These are phyloP conservation scores for Striga asiatica DNA, from an alignment of 257 asterid genomes.

Conservation along the genomic window DNA sequence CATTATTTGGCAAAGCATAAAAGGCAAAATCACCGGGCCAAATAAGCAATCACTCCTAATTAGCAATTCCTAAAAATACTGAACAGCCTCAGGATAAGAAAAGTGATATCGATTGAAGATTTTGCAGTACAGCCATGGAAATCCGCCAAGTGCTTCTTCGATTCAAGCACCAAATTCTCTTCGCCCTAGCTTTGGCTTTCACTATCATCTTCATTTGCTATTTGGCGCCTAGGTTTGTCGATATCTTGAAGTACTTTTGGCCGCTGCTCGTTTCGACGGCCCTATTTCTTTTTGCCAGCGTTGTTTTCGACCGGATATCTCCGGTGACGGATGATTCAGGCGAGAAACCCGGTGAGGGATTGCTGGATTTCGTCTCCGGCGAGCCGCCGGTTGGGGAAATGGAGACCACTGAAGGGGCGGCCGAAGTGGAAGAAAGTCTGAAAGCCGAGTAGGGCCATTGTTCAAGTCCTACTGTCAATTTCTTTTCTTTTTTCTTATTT, in stretches of 20 bases:
- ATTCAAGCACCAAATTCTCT: constrained; percentile 34
- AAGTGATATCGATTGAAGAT: background rate
- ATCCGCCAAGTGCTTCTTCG: constrained; percentile 31
- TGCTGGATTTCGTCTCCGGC: constrained; percentile 42
- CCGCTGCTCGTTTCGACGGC: constrained; percentile 53
- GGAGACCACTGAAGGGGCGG: background rate
- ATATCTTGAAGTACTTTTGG: constrained; percentile 41
- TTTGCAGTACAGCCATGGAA: constrained; percentile 32
- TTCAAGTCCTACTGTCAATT: too few relatives aligned
- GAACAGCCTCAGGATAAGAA: background rate
- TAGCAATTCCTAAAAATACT: constrained; percentile 10
- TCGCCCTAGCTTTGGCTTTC: constrained; percentile 2
- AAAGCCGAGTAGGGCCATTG: too few relatives aligned
- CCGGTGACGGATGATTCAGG: constrained; percentile 17
- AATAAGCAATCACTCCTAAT: background rate
- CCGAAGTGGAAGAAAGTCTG: background rate
- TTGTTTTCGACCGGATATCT: constrained; percentile 36
- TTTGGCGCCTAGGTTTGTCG: constrained; percentile 37
- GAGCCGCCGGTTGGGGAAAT: constrained; percentile 18
- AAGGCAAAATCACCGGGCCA: background rate
- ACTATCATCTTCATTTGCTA: constrained; percentile 14
- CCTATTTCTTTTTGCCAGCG: constrained; percentile 33
- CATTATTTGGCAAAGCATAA: constrained; percentile 1
- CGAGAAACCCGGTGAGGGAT: constrained; percentile 37
- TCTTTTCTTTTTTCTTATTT: background rate